Evolutionary conservation across 2,329 filamentous ascomycete species (phyloP), one percentile per base, ranked within the genome.

Genomic region (Leptosphaerulina australis): DNA sequence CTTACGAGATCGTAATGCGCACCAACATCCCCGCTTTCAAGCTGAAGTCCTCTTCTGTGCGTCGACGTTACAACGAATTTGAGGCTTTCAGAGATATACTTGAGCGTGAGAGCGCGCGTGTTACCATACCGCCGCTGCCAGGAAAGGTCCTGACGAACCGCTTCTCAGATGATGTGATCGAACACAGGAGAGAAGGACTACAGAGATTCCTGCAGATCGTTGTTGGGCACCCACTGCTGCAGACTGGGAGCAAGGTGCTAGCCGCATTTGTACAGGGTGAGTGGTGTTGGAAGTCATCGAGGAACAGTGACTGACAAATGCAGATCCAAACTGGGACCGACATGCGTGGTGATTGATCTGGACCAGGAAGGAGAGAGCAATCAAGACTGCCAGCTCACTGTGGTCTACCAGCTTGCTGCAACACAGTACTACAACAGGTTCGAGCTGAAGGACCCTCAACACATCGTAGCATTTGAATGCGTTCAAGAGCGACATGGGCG

Each of bases 21-120:
- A 99, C 94, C 77, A 99, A 99, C 79, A 99, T 99, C 71, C 94
- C 94, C 50, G 92, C 94, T 65, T 99, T 99, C 83, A 97, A 97
- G 80, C 86, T 97, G 65, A 91, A 92, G 59, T 74, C 74, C 72
- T 91, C 87, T 59, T 85, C 86, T 63, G 94, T 99, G 56, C 91
- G 92, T 63, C 87, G 94, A 56, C 90, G 94, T 43, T 99, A 99
- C 80, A 94, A 88, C 49, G 94, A 99, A 76, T 99, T 99, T 74
- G 94, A 99, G 78, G 93, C 96, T 78, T 99, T 99, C 76, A 90
- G 94, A 71, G 94, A 99, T 75, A 96, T 97, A 58, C 84, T 99
- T 53, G 94, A 99, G 83, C 87, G 94, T 63, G 94, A 99, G 78
- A 90, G 85, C 65, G 92, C 92, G 50, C 85, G 93, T 59, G 94